Percentiles rank a stretch among this genome's conserved stretches.
Conservation (phyloP, 306 rosid species). For the Arachis stenosperma region DNA sequence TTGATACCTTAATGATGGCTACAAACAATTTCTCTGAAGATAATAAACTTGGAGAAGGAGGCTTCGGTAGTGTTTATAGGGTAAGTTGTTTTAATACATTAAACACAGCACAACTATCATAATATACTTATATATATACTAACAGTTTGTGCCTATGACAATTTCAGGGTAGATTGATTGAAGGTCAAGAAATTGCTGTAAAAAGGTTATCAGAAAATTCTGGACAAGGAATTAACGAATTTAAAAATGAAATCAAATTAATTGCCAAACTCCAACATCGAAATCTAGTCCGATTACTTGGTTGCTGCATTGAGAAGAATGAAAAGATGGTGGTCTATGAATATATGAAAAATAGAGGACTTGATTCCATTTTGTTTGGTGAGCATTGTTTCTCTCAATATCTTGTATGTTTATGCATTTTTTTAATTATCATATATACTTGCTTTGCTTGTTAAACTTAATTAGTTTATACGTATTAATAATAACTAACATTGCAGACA, state of each 20-base stretch:
- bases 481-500: conserved; percentile 33
- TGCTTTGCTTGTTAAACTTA: background rate
- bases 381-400: too few relatives aligned
- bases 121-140: too few relatives aligned
- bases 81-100: conserved; percentile 8
- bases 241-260: conserved; percentile 60
- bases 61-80: conserved; percentile 51
- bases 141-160: background rate
- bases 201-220: conserved; percentile 64
- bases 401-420: too few relatives aligned
- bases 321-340: conserved; percentile 67
- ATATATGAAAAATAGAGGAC: conserved; percentile 63
- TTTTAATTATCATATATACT: conserved; percentile 30
- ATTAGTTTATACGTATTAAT: too few relatives aligned
- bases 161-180: conserved; percentile 54
- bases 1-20: conserved; percentile 36
- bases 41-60: conserved; percentile 56
- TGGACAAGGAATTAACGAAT: conserved; percentile 65
- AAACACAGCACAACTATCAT: too few relatives aligned
- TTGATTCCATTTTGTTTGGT: conserved; percentile 58
- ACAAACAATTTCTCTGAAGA: conserved; percentile 45
- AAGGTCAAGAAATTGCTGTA: conserved; percentile 60
- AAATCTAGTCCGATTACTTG: conserved; percentile 65
- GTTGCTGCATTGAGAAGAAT: conserved; percentile 59
- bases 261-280: conserved; percentile 71